Conservation (phyloP, 2,329 filamentous ascomycete genomes). For the Fusarium oligoseptatum region DNA sequence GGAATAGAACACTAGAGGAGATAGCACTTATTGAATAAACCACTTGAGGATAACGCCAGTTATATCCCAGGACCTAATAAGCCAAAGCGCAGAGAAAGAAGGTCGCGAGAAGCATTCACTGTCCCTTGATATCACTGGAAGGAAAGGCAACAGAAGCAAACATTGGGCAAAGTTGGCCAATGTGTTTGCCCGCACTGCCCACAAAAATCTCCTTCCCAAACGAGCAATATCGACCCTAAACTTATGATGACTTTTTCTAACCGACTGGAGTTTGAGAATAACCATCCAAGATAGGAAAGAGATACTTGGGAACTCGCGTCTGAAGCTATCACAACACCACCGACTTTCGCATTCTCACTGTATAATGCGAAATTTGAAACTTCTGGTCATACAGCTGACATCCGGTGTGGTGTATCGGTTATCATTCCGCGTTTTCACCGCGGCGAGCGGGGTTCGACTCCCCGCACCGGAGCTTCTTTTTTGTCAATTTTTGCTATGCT, state of each 20-base stretch:
- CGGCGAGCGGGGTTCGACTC: constrained; percentile 10
- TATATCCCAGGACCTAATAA: background rate
- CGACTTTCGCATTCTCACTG: fast-evolving
- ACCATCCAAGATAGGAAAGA: background rate
- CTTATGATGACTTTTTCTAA: background rate
- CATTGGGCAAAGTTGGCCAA: background rate
- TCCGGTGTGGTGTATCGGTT: constrained; percentile 10
- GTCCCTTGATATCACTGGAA: background rate
- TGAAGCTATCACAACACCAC: background rate
- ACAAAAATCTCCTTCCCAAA: background rate
- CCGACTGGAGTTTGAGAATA: background rate
- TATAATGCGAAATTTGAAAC: background rate
- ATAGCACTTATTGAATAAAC: background rate
- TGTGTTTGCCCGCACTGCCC: background rate
- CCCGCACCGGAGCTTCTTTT: constrained; percentile 4
- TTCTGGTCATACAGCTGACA: background rate
- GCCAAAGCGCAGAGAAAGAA: background rate
- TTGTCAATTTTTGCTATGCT: background rate
- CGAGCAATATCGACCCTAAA: background rate
- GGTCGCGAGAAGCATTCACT: background rate
- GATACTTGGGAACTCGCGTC: too few species aligned
- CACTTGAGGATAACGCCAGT: too few species aligned
- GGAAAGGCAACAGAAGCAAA: background rate
- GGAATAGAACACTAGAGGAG: background rate
- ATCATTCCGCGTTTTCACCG: constrained; percentile 11